These are phyloP conservation scores for Podaxis sp. DNA, from an alignment of 768 basidiomycete species.

Conservation along the genomic window DNA sequence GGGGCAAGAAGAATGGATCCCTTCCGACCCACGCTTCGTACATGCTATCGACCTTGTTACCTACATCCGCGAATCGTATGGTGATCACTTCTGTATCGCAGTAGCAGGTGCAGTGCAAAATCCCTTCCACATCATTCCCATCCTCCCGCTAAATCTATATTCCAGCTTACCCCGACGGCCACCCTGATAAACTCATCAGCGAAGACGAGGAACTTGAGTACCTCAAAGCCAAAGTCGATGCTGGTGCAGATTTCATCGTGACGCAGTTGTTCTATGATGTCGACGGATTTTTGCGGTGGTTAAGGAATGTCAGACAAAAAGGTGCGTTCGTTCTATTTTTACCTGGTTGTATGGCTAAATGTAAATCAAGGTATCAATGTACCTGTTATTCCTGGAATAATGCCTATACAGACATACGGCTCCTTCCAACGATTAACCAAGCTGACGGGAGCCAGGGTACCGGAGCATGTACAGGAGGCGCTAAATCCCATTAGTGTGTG, in stretches of 20 bases:
- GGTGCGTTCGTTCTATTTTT: slow-evolving; percentile 45
- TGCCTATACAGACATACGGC: slow-evolving; percentile 96
- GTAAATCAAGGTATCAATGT: slow-evolving; percentile 71
- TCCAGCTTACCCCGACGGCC: slow-evolving; percentile 89
- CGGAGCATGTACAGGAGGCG: slow-evolving; percentile 13
- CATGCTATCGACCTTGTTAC: slow-evolving; percentile 88
- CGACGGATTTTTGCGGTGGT: slow-evolving; percentile 83
- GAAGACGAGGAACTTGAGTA: slow-evolving; percentile 66
- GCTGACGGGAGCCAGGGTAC: slow-evolving; percentile 80
- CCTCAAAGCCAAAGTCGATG: slow-evolving; percentile 87
- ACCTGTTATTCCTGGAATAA: slow-evolving; percentile 93
- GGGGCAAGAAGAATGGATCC: slow-evolving; percentile 91
- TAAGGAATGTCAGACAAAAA: slow-evolving; percentile 62
- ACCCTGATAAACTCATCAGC: slow-evolving; percentile 57
- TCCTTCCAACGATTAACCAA: slow-evolving; percentile 92
- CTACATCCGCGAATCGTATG: slow-evolving; percentile 69
- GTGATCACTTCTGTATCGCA: slow-evolving; percentile 85
- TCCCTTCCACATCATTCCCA: background rate
- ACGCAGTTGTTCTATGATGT: slow-evolving; percentile 98
- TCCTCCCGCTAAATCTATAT: slow-evolving; percentile 10
- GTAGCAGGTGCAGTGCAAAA: slow-evolving; percentile 68
- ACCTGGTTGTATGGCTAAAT: background rate
- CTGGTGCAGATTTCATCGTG: slow-evolving; percentile 93
- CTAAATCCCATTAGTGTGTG: slow-evolving; percentile 60
- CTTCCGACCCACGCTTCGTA: slow-evolving; percentile 79